phyloP scores from a whole-genome alignment of 2,329 filamentous ascomycete species.

The Aspergillus japonicus region DNA sequence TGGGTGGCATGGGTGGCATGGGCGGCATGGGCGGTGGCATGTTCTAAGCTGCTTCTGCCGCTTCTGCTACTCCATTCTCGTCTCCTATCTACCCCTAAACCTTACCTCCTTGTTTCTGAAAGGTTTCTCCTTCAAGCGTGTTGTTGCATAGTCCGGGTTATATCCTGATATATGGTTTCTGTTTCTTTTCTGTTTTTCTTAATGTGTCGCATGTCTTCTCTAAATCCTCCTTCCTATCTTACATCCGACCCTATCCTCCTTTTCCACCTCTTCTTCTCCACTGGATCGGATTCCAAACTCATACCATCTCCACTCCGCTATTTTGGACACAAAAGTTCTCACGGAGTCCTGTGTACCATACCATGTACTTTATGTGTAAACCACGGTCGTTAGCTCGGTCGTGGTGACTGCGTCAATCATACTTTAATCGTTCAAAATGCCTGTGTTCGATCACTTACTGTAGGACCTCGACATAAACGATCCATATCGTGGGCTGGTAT shows the following conservation, averaged over 20 bases:
- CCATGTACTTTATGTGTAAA: conserved; percentile 21
- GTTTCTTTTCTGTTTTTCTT: conserved; percentile 20
- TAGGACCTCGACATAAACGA: too few relatives aligned
- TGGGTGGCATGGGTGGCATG: conserved; percentile 61
- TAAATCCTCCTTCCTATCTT: conserved; percentile 10
- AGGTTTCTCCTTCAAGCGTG: conserved; percentile 30
- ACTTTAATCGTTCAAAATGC: conserved; percentile 14
- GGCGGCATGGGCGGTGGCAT: conserved; percentile 65
- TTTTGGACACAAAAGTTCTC: conserved; percentile 25
- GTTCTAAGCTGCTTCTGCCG: conserved; percentile 51
- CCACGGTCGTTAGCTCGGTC: background rate
- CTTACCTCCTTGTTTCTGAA: conserved; percentile 23
- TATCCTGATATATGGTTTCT: conserved; percentile 28
- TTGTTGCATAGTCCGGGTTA: conserved; percentile 36
- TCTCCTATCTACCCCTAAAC: conserved; percentile 10
- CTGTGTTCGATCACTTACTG: background rate
- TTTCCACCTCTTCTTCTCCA: conserved; percentile 5
- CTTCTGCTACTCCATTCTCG: conserved; percentile 1
- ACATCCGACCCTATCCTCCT: conserved; percentile 4
- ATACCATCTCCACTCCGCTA: conserved; percentile 28
- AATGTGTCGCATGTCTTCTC: conserved; percentile 26
- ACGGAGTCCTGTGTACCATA: conserved; percentile 29
- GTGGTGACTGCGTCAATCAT: conserved; percentile 16
- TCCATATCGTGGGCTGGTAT: too few relatives aligned
- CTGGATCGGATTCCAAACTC: conserved; percentile 10